Base-by-base conservation (phyloP, 495 filamentous ascomycete genomes). In the Talaromyces thailandensis region DNA sequence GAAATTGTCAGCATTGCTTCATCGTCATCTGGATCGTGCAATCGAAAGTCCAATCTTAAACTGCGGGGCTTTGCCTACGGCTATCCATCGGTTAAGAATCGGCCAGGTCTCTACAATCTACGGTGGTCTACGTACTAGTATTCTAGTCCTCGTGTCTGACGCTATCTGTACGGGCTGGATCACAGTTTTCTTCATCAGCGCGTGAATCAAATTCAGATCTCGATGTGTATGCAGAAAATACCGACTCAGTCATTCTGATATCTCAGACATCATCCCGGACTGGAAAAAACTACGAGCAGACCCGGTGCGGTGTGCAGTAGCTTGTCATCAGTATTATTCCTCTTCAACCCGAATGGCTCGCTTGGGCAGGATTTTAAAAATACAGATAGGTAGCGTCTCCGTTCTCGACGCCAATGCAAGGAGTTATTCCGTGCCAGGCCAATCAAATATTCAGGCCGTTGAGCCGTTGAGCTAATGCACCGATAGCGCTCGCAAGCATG, bases 401-500 rank as follows among this genome's bases (percentile, higher is more conserved):
- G 35, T 25, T 52, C 48, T 25, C 45, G 25, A 56, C 14, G 53
- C 53, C 53, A 56, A 56, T 56, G 26, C 28, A 56, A 57, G 55
- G 55, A 57, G 23, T 28, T 14, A n/a, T 7, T 55, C 21, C 7
- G 6, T 25, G n/a, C 28, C 23, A 55, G 26, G 51, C 51, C 51
- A 55, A 55, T 55, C 11, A 55, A 55, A 14, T 55, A 5, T 6
- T 4, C 28, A 57, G 18, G 28, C 55, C 29, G 55, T 35, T 35
- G 29, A 57, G 55, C 55, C 55, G 55, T 57, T 57, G 55, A 21
- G n/a, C 55, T 57, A 57, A 55, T 55, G 51, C 51, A 55, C 51
- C 12, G 51, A 55, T 28, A 55, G 26, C 51, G 26, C 24, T 55
- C 3, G 18, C 18, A 23, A 52, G 48, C 35, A 40, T n/a, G 21